Evolutionary conservation across 805 yeast genomes (phyloP), one percentile per base, ranked within the genome.

Genomic region (Saturnispora quitensis): DNA sequence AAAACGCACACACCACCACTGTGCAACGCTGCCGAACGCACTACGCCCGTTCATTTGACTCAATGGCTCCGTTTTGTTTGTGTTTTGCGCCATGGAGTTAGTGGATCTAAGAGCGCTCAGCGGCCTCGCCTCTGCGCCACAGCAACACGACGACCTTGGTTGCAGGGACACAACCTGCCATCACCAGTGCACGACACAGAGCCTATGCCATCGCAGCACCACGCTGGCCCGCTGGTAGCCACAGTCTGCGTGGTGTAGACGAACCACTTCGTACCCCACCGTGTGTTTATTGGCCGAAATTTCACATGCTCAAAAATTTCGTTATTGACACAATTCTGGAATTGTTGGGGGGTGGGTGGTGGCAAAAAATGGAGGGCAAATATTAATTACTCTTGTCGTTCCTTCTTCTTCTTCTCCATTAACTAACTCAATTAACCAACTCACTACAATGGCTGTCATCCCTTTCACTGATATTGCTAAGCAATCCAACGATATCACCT

Each of bases 401-500:
- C 15, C 18, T 6, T 17, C 44, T 20, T 13, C 43, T 35, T 43
- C 38, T 35, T 43, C 34, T 33, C 28, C 38, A 25, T 49, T 36
- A 17, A 15, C 8, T 36, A 24, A 33, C 15, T 33, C 45, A 24
- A 48, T 20, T 17, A 31, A 43, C 25, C 42, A 47, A 40, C 7
- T 25, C 18, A 38, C 40, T 38, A 70, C 58, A 65, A 82, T 84
- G 87, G 78, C 87, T 61, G 93, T 93, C 62, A 89, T 93, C 65
- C 88, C 91, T 68, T 91, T 84, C 80, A 81, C 95, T 60, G 97
- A 90, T 73, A 86, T 93, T 67, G 84, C 95, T 69, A 90, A 89
- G 77, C 81, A 87, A 69, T 78, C 95, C 74, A 90, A 89, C 77
- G 93, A 84, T 73, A 81, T 93, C 64, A 80, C 93, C 69, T 78